Conservation (phyloP, 75 land plant genomes). For the Gnetum montanum region DNA sequence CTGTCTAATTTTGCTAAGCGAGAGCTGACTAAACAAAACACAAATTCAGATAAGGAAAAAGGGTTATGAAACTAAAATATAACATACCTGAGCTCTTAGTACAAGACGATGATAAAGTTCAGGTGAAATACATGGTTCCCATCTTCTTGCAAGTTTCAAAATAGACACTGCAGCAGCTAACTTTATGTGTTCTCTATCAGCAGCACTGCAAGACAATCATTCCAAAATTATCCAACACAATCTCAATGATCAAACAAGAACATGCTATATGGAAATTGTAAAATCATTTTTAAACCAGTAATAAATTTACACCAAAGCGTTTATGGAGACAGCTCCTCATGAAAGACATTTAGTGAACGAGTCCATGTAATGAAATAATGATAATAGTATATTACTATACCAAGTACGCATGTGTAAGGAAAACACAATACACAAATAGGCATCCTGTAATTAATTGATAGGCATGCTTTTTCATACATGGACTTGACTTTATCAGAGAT, state of each 20-base stretch:
- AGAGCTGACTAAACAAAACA: too few species aligned
- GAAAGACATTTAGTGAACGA: too few species aligned
- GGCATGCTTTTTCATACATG: conserved; percentile 34
- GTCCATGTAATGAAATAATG: too few species aligned
- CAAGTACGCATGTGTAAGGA: too few species aligned
- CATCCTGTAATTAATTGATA: too few species aligned
- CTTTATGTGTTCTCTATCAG: conserved; percentile 38
- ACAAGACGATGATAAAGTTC: conserved; percentile 32
- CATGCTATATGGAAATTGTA: too few species aligned
- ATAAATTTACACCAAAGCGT: too few species aligned
- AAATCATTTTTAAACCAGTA: too few species aligned
- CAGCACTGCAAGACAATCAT: conserved; percentile 29
- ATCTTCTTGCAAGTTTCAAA: conserved; percentile 48
- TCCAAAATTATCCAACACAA: not conserved
- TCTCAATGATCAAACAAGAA: too few species aligned
- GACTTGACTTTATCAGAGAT: conserved; percentile 9
- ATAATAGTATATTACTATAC: too few species aligned
- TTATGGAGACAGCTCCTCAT: too few species aligned
- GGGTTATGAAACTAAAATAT: not conserved
- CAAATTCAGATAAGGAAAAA: not conserved
- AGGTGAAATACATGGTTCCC: conserved; percentile 59
- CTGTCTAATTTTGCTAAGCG: not conserved
- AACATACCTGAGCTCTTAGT: conserved; percentile 43
- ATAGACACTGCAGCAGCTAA: conserved; percentile 68
- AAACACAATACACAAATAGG: too few species aligned